Evolutionary conservation across 2,329 filamentous ascomycete genomes (phyloP), one percentile per base, ranked within the genome.

Genomic region (Fusarium sp.): DNA sequence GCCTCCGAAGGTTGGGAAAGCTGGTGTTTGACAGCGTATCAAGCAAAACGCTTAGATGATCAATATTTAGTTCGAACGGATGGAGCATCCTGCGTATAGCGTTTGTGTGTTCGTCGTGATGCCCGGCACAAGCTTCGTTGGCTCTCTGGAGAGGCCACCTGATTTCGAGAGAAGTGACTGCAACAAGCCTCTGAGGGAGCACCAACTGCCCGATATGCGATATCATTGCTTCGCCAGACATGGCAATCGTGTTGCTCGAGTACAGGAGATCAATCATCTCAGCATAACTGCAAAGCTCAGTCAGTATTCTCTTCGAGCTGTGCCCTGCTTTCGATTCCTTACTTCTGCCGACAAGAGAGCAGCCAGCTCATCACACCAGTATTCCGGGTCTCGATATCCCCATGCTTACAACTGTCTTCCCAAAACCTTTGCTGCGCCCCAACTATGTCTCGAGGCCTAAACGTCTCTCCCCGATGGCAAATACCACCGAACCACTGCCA

Each of bases 281-380:
- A 14, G 39, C 39, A 25, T 67, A 67, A 23, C 55, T 66, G 7
- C 0, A n/a, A 29, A 18, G 14, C 6, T 11, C 3, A 2, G 33
- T 66, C n/a, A 66, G 38, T 9, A 7, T 10, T 12, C 16, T 21
- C 44, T n/a, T 46, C 4, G 10, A n/a, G 25, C 44, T 7, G 12
- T 21, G 10, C 19, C 19, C 10, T 16, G 19, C 19, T 46, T 15
- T 19, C 12, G 9, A 16, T n/a, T 29, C 2, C 44, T 29, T n/a
- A 67, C 63, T 67, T 67, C n/a, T 67, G 64, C 3, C 64, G 64
- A 48, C 63, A 67, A 3, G 64, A 67, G 2, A 67, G 41, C 12
- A 67, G 46, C 64, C 64, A 67, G 0, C 64, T 21, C 19, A 61
- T 55, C 2, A 48, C 21, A 4, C 63, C 41, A 10, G 38, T 19